Evolutionary conservation across 1,139 yeast species (phyloP), one percentile per base, ranked within the genome.

Genomic region (Saccharomycopsis hybrid): DNA sequence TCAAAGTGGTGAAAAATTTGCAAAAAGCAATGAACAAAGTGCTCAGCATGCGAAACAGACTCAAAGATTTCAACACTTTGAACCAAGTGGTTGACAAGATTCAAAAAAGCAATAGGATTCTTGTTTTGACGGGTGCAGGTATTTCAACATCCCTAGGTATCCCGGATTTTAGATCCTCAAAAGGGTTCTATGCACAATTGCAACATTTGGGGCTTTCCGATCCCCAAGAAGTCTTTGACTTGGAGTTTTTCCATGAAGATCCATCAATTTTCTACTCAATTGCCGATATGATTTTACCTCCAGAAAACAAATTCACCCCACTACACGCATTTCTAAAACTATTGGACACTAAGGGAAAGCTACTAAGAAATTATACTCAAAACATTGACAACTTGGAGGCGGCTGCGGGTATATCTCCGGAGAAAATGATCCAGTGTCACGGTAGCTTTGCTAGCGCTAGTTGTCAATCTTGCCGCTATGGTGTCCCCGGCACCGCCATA

Each of bases 81-180:
- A 82, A 81, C n/a, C 80, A 82, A 56, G 80, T 84, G 1, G 65
- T 78, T 2, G 69, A 70, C 1, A 75, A 76, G 43, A 70, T 90
- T 41, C 59, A 70, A 24, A 68, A 68, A 8, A 79, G 94, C 0
- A 63, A 73, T 24, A 83, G 80, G 51, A 77, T 92, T 25, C 61
- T 92, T 55, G 95, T 92, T 1, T 69, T 92, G 30, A 88, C 97
- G 0, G 98, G 98, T 3, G 98, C 98, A 0, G 98, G 98, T 24
- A 89, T 92, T 43, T 87, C 96, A 18, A 90, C 97, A 3, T 80
- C 90, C 37, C 69, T 90, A 53, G 97, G 97, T 1, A 90, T 90
- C 51, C 97, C 97, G 0, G 98, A 92, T 67, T 92, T 92, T 68
- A 76, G 98, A 61, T 89, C 97, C 0, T 80, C 89, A 7, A 74